Evolutionary conservation across 2,329 filamentous ascomycete species (phyloP).

Genomic region (Chaetomium globosum): DNA sequence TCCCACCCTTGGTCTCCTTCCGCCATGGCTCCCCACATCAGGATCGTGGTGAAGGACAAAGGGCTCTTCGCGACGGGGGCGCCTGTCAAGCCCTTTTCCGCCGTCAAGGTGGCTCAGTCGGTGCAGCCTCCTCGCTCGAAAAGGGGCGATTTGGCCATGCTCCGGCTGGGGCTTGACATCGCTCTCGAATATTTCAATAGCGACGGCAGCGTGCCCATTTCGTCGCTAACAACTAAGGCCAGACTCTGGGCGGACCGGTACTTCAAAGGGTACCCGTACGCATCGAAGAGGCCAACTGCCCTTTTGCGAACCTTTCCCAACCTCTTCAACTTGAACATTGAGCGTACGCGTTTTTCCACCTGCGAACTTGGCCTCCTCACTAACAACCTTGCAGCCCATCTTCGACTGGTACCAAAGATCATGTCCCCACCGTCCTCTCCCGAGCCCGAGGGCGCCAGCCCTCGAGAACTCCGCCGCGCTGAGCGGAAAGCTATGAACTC

Average conservation of each 20-base stretch:
- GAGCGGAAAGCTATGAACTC: constrained; percentile 27
- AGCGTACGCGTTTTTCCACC: constrained; percentile 12
- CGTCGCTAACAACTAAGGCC: constrained; percentile 29
- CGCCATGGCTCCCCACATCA: constrained; percentile 19
- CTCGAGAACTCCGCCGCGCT: constrained; percentile 20
- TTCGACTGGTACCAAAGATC: constrained; percentile 22
- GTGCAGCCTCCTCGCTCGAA: constrained; percentile 21
- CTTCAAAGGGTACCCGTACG: constrained; percentile 29
- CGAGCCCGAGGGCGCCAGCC: constrained; percentile 27
- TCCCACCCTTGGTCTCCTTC: background rate
- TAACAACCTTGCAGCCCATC: constrained; percentile 24
- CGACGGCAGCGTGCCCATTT: constrained; percentile 27
- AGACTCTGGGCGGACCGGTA: constrained; percentile 33
- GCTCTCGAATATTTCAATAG: constrained; percentile 39
- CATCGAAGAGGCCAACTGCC: constrained; percentile 24
- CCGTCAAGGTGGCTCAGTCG: background rate
- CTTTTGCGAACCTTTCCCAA: constrained; percentile 31
- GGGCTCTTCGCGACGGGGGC: background rate
- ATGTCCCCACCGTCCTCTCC: constrained; percentile 24
- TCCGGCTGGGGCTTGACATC: constrained; percentile 34
- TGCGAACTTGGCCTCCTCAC: background rate
- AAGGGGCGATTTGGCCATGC: constrained; percentile 23
- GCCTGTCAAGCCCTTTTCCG: constrained; percentile 4
- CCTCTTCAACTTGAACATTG: constrained; percentile 33
- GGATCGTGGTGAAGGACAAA: constrained; percentile 19